Evolutionary conservation across 306 rosid genomes (phyloP), one percentile per base, ranked within the genome.

Genomic region (Vigna mungo): DNA sequence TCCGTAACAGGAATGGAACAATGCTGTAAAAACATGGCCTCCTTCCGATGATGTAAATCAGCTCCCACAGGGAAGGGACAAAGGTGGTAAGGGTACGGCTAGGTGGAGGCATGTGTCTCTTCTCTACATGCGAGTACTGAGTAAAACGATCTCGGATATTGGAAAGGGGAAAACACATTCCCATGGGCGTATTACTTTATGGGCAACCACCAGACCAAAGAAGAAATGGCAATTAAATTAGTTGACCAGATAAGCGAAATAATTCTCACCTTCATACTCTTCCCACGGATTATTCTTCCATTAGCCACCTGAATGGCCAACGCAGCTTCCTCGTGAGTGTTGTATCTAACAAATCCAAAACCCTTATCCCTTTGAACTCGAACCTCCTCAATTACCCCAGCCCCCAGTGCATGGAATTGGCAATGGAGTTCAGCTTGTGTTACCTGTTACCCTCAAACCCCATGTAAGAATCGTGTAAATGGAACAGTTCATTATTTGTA

Each of bases 281-380:
- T 87, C 78, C 91, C 91, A 53, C 87, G 87, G 77, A 87, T 12
- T 59, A 84, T 48, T 79, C 88, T 82, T 76, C 88, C 91, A 85
- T 83, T 88, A 72, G 87, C 87, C 83, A 88, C 68, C 81, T 88
- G 91, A 85, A 88, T 88, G 83, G 91, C 91, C 74, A 82, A 9
- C 37, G 88, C 83, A 71, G 91, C 89, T 81, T 88, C 91, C 17
- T 85, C 91, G 44, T 88, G 89, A 81, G 81, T 81, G 80, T 75
- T 85, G 83, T 83, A 88, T 75, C 91, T 88, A 52, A 88, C 86
- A 88, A 88, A 88, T 71, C 91, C 91, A 85, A 87, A 88, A 67
- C 91, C 89, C 73, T 88, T 88, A 68, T 85, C 91, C 84, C 91
- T 83, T 82, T 88, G 91, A 80, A 88, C 68, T 66, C 91, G 89